A percentile compares a stretch with the other conserved stretches of the same genome.
These are phyloP conservation scores for Tympanopsis confertula DNA, from an alignment of 2,329 filamentous ascomycete species.

Conservation along the genomic window DNA sequence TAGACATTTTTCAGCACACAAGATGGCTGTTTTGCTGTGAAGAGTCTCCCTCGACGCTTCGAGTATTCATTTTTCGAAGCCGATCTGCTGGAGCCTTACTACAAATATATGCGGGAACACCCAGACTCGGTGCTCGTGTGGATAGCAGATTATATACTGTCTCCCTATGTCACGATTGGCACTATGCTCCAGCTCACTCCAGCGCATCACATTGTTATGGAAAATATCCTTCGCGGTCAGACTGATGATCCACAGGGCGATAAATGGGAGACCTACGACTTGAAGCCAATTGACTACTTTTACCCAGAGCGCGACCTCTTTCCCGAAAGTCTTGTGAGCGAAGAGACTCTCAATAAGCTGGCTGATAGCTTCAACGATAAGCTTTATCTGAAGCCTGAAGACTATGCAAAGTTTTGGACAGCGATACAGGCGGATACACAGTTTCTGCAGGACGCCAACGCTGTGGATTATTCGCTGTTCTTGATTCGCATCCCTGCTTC, in stretches of 20 bases:
- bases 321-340: constrained; percentile 46
- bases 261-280: constrained; percentile 61
- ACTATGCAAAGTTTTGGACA: constrained; percentile 42
- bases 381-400: constrained; percentile 38
- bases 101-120: constrained; percentile 47
- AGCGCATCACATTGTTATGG: constrained; percentile 67
- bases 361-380: constrained; percentile 59
- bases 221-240: constrained; percentile 58
- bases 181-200: constrained; percentile 47
- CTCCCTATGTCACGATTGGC: constrained; percentile 43
- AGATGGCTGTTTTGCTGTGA: constrained; percentile 58
- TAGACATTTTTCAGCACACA: constrained; percentile 60
- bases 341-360: constrained; percentile 53
- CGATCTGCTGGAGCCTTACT: constrained; percentile 55
- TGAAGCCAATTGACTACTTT: constrained; percentile 67
- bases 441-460: constrained; percentile 49
- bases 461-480: constrained; percentile 68
- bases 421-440: constrained; percentile 50
- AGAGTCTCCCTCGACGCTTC: constrained; percentile 57
- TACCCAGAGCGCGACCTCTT: constrained; percentile 64
- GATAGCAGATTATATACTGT: constrained; percentile 59
- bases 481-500: constrained; percentile 43
- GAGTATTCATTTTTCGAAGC: constrained; percentile 61
- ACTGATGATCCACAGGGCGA: constrained; percentile 25
- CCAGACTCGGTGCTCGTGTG: constrained; percentile 53